These are phyloP conservation scores for Pythium volutum DNA, from an alignment of 352 stramenopile species.

Conservation along the genomic window DNA sequence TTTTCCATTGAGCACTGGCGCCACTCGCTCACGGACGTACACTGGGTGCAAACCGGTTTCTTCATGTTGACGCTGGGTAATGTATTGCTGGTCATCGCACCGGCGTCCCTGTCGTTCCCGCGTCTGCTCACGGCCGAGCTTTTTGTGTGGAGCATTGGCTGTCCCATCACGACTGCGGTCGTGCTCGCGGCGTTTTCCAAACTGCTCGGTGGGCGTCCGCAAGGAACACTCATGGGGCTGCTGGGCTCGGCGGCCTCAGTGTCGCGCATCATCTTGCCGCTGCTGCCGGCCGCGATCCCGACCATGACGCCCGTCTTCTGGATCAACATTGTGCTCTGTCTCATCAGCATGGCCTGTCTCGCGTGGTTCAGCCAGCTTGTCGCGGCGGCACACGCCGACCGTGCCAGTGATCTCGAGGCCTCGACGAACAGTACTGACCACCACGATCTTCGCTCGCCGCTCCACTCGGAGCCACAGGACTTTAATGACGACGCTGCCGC, in stretches of 20 bases:
- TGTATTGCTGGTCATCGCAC: conserved; percentile 41
- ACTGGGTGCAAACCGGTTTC: conserved; percentile 63
- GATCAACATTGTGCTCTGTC: conserved; percentile 59
- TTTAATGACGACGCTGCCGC: conserved; percentile 11
- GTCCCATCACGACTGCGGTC: conserved; percentile 27
- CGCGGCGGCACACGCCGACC: conserved; percentile 31
- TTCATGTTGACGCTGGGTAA: conserved; percentile 47
- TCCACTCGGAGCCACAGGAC: conserved; percentile 32
- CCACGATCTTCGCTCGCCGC: conserved; percentile 33
- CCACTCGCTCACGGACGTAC: conserved; percentile 56
- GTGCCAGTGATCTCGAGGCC: conserved; percentile 39
- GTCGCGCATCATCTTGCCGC: conserved; percentile 63
- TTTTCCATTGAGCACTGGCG: conserved; percentile 73
- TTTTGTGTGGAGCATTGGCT: conserved; percentile 67
- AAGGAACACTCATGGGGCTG: conserved; percentile 72
- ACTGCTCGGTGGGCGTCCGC: conserved; percentile 53
- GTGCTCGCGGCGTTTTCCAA: conserved; percentile 73
- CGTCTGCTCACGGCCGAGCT: conserved; percentile 47
- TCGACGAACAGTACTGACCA: conserved; percentile 12
- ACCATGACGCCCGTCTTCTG: conserved; percentile 63
- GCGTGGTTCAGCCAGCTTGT: conserved; percentile 52
- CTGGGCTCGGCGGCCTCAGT: conserved; percentile 66
- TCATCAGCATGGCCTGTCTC: conserved; percentile 46
- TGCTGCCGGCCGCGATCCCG: conserved; percentile 55
- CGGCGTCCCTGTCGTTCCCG: conserved; percentile 36